Evolutionary conservation across 1,284 basidiomycete genomes (phyloP).

Genomic region (Fomitopsis palustris): DNA sequence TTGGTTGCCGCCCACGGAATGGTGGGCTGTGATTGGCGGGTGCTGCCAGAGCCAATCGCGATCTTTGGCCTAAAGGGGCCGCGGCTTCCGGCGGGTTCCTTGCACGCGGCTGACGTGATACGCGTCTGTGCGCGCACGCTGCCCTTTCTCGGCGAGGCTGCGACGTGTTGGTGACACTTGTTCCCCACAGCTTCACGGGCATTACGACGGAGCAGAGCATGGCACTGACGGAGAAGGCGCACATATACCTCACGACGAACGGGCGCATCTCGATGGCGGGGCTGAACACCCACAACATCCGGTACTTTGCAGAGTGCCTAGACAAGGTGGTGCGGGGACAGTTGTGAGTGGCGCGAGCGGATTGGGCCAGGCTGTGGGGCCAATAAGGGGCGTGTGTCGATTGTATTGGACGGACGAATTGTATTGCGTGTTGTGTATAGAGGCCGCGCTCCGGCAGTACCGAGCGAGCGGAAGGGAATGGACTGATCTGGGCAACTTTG

Average conservation of each 20-base stretch:
- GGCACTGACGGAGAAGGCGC: conserved; percentile 71
- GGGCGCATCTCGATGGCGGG: conserved; percentile 89
- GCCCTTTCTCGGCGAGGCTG: neutral
- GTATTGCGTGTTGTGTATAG: conserved; percentile 4
- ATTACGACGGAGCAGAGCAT: conserved; percentile 68
- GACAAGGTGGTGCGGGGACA: conserved; percentile 68
- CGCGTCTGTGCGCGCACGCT: conserved; percentile 3
- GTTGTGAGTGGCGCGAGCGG: conserved; percentile 27
- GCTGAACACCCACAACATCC: conserved; percentile 71
- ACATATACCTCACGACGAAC: conserved; percentile 87
- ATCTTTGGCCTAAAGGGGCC: conserved; percentile 1
- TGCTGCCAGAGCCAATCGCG: conserved; percentile 11
- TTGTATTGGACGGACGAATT: neutral
- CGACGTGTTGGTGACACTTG: conserved; percentile 5
- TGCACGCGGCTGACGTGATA: conserved; percentile 3
- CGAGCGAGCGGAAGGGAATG: neutral
- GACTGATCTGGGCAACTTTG: conserved; percentile 7
- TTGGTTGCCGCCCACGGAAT: conserved; percentile 9
- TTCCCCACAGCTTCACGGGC: conserved; percentile 68
- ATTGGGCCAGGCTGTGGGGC: neutral
- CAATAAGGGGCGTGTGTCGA: neutral
- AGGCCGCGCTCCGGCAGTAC: conserved; percentile 1
- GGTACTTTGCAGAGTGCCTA: conserved; percentile 73
- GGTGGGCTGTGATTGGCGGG: conserved; percentile 14
- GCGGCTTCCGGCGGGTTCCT: neutral